Conservation (phyloP, 257 asterid species). For the Przewalskia tangutica region DNA sequence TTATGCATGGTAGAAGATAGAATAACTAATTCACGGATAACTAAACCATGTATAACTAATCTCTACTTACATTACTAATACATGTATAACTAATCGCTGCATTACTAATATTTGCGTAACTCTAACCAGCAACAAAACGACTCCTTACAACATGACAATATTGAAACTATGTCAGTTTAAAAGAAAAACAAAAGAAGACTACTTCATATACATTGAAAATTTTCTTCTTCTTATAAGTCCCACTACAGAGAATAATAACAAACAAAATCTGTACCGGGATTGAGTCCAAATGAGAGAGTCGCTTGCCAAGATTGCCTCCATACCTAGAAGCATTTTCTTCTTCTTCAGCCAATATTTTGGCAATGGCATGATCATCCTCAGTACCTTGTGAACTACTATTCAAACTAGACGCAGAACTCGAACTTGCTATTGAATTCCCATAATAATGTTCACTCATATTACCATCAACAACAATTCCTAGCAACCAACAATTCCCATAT, state of each 20-base stretch:
- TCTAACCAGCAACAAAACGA: too few relatives aligned
- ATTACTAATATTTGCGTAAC: too few relatives aligned
- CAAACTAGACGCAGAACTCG: conserved; percentile 63
- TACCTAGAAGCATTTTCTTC: conserved; percentile 27
- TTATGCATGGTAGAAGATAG: too few relatives aligned
- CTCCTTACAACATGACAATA: neutral
- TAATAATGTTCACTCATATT: conserved; percentile 33
- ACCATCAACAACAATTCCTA: neutral
- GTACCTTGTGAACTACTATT: conserved; percentile 69
- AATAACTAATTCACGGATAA: too few relatives aligned
- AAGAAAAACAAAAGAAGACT: neutral
- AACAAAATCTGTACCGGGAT: conserved; percentile 42
- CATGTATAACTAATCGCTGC: too few relatives aligned
- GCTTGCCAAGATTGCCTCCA: conserved; percentile 54
- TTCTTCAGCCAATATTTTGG: conserved; percentile 63
- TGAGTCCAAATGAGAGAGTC: conserved; percentile 89
- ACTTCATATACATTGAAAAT: neutral
- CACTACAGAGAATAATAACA: neutral
- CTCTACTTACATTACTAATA: too few relatives aligned
- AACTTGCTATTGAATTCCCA: conserved; percentile 34
- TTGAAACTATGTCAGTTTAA: neutral
- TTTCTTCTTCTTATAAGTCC: neutral
- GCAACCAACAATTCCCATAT: neutral
- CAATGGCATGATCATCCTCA: conserved; percentile 93
- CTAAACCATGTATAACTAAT: too few relatives aligned